Base-by-base conservation (phyloP, 2,329 filamentous ascomycete species). In the Sarocladium brachiariae region DNA sequence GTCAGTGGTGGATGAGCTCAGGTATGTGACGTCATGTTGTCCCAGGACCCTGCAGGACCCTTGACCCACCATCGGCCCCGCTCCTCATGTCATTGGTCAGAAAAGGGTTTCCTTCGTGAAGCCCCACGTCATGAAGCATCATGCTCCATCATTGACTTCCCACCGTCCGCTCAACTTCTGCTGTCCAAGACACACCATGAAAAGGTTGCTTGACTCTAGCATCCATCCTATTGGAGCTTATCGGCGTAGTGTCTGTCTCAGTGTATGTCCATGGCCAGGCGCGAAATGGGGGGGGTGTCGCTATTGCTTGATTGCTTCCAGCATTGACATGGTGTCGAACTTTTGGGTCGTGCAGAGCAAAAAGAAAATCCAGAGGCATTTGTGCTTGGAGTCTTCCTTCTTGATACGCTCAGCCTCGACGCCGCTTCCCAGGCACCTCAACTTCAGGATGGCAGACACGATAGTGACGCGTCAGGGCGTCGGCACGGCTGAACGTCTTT, bases 401-500 rank as follows among this genome's bases (percentile, higher is more conserved):
- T 19, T 41, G 37, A 41, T 9, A 60, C 11, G 50, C 48, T 30
- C 57, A 58, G 46, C 58, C 59, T 10, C 65, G 62, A n/a, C 64
- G 61, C 38, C 76, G 72, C 66, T 80, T 79, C 58, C 87, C 86
- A n/a, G 86, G 84, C 59, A 88, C 84, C 55, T 91, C 86, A 51
- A 92, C 78, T 54, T 96, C 89, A 0, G 92, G 91, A 66, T 96
- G 92, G 56, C 95, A 92, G 46, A 96, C 91, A 31, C 90, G 83
- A 77, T 96, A 95, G 65, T 99, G 93, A 54, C 93, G 77, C 13
- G 92, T 97, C 45, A 97, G 76, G 1, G 93, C 93, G 71, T 99
- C 93, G 56, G 92, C 93, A 52, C 93, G 83, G 59, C 90, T 96
- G 63, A 99, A 99, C 0, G 89, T 95, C 77, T 97, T 97, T 63